These are phyloP conservation scores for Pleurostoma richardsiae DNA, from an alignment of 2,329 filamentous ascomycete genomes.

Conservation along the genomic window DNA sequence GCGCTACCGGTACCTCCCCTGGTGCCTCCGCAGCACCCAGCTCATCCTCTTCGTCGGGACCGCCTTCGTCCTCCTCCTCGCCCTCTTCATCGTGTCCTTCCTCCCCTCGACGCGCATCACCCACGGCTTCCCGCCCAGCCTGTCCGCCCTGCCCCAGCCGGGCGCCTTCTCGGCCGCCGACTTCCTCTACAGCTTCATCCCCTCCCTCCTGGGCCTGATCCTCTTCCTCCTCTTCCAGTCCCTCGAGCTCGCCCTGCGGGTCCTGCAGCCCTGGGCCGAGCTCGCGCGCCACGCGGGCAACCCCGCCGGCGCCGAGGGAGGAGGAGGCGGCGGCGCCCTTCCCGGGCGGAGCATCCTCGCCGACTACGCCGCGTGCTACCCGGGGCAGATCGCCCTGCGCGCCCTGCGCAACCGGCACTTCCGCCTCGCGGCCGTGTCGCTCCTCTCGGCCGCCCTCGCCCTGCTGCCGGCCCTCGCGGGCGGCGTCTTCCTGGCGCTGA, in stretches of 20 bases:
- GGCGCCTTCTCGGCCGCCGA: constrained; percentile 78
- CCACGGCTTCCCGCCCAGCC: constrained; percentile 65
- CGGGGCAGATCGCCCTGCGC: constrained; percentile 52
- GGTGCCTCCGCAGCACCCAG: constrained; percentile 64
- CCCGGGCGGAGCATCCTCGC: constrained; percentile 62
- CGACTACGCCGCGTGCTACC: constrained; percentile 65
- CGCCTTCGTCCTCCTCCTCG: constrained; percentile 57
- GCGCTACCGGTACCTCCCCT: constrained; percentile 67
- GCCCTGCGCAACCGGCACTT: constrained; percentile 59
- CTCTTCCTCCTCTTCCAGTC: constrained; percentile 64
- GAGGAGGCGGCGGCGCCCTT: constrained; percentile 43
- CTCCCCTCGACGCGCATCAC: constrained; percentile 61
- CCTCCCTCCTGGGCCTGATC: constrained; percentile 61
- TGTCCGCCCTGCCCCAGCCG: constrained; percentile 54
- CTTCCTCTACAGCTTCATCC: constrained; percentile 79
- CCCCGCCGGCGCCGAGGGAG: too few species aligned
- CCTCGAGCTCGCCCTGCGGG: constrained; percentile 60
- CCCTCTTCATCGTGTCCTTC: constrained; percentile 75
- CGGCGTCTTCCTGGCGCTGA: constrained; percentile 70
- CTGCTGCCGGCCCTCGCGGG: constrained; percentile 64
- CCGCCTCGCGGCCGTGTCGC: constrained; percentile 57
- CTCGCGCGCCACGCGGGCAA: constrained; percentile 36
- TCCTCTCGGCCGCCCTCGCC: constrained; percentile 54
- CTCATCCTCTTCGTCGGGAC: constrained; percentile 63
- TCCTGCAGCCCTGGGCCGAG: constrained; percentile 65